A percentile compares a stretch with the other conserved stretches of the same genome.
phyloP scores from a whole-genome alignment of 2,329 filamentous ascomycete genomes.

The Teratosphaeria nubilosa region DNA sequence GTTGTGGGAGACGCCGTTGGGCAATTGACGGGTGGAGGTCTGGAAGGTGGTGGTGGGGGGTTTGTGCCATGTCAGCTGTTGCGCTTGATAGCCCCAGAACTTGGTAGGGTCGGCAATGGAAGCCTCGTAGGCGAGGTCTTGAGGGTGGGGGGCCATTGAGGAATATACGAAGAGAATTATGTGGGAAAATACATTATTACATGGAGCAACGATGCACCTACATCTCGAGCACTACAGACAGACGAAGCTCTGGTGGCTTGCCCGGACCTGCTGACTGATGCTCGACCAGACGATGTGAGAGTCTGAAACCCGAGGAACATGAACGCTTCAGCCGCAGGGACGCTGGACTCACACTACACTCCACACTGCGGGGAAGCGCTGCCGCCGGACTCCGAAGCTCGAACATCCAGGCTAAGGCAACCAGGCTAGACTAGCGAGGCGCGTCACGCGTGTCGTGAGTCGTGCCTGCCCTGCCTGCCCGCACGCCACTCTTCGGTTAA shows the following conservation, averaged over 20 bases:
- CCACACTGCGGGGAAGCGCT: background rate
- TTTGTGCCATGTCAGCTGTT: constrained; percentile 71
- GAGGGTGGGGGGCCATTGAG: constrained; percentile 20
- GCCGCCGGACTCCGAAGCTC: background rate
- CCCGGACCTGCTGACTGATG: background rate
- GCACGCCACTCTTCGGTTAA: background rate
- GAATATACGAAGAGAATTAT: background rate
- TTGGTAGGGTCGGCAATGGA: constrained; percentile 24
- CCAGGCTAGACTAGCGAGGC: too few species aligned
- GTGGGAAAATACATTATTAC: background rate
- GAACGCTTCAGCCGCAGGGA: background rate
- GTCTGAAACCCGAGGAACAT: too few species aligned
- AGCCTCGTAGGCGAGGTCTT: constrained; percentile 26
- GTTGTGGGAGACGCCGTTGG: constrained; percentile 52
- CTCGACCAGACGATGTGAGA: too few species aligned
- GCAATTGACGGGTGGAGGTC: constrained; percentile 52
- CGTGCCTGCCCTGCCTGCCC: background rate
- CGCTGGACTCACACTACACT: background rate
- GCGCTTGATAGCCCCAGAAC: constrained; percentile 41
- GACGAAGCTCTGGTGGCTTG: background rate
- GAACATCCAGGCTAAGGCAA: too few species aligned
- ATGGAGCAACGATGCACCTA: background rate
- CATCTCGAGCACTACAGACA: background rate
- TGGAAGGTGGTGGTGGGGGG: constrained; percentile 55
- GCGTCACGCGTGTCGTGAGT: background rate